Percentiles rank a stretch among this genome's conserved stretches.
These are phyloP conservation scores for Sarocladium oryzae DNA, from an alignment of 2,329 filamentous ascomycete genomes.

Conservation along the genomic window DNA sequence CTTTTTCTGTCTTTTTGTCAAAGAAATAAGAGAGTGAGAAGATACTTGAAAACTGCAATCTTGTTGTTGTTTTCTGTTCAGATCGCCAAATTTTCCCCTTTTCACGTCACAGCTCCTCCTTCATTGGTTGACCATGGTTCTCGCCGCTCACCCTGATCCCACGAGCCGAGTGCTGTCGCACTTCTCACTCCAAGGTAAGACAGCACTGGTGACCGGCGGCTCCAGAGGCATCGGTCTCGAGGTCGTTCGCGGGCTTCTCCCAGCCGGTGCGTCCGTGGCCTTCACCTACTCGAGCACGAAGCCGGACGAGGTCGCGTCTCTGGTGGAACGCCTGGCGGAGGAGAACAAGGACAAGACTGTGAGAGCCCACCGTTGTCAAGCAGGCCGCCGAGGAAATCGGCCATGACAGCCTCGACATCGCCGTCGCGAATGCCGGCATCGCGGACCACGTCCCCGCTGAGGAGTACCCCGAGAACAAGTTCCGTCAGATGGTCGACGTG, in stretches of 20 bases:
- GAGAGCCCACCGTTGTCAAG: slow-evolving; percentile 6
- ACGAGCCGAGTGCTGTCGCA: slow-evolving; percentile 17
- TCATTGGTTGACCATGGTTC: slow-evolving; percentile 16
- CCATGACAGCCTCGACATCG: slow-evolving; percentile 29
- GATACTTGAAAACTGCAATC: no score
- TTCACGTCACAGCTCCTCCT: no score
- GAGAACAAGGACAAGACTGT: neutral
- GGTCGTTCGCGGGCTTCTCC: slow-evolving; percentile 15
- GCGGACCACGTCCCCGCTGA: slow-evolving; percentile 27
- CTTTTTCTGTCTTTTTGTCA: no score
- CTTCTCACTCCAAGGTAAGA: slow-evolving; percentile 30
- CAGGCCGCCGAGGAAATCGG: slow-evolving; percentile 27
- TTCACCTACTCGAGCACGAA: slow-evolving; percentile 14
- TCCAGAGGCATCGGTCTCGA: slow-evolving; percentile 45
- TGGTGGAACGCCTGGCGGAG: neutral
- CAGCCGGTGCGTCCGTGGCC: slow-evolving; percentile 18
- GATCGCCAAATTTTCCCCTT: no score
- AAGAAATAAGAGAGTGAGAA: no score
- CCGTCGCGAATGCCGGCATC: slow-evolving; percentile 37
- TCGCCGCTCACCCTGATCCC: slow-evolving; percentile 16
- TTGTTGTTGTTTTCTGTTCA: neutral
- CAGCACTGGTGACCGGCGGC: slow-evolving; percentile 44
- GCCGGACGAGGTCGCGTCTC: neutral
- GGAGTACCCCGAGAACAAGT: slow-evolving; percentile 34
- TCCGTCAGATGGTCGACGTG: slow-evolving; percentile 30